Base-by-base conservation (phyloP, 2,329 filamentous ascomycete genomes). In the Phyllosticta citrichinensis region DNA sequence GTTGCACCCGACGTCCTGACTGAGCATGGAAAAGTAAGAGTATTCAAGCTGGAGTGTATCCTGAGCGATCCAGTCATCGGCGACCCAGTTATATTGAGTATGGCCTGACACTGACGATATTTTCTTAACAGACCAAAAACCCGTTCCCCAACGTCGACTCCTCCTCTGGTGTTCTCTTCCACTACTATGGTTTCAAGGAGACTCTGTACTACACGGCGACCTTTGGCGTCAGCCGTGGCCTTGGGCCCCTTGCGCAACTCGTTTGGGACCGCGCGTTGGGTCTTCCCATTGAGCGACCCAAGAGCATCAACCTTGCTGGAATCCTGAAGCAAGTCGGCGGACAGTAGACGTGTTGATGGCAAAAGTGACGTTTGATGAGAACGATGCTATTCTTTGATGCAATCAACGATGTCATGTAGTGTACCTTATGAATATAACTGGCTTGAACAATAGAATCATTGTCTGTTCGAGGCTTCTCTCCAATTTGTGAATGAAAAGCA, bases 181-280 rank as follows among this genome's bases (percentile, higher is more conserved):
- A 97, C 77, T 91, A 97, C 80, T 99, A 96, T 74, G 94, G 93
- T 62, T 96, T 99, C 85, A 88, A 89, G 74, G 91, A 97, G 80
- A 96, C 93, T 0, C 82, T 97, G 11, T 99, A 97, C 81, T 99
- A 97, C 79, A 87, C 84, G 17, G 84, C 84, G 10, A 86, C 84
- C 5, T 87, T 87, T 67, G 84, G 84, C 67, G 84, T 87, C 87
- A 85, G 81, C 73, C 80, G 84, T 73, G 83, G 83, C 58, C 80
- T 99, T 17, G 94, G 94, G 8, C 94, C 94, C 22, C 81, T 99
- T 56, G 91, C 91, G 52, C 94, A 99, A 76, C 81, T 99, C 65
- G 88, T 99, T 73, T 97, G 94, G 94, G 93, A 97, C 74, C 85
- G 94, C 56, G 92, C 92, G 17, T 77, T 99, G 64, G 94, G 94